These are phyloP conservation scores for Narthecium ossifragum DNA, from an alignment of 106 monocot genomes.

Conservation along the genomic window DNA sequence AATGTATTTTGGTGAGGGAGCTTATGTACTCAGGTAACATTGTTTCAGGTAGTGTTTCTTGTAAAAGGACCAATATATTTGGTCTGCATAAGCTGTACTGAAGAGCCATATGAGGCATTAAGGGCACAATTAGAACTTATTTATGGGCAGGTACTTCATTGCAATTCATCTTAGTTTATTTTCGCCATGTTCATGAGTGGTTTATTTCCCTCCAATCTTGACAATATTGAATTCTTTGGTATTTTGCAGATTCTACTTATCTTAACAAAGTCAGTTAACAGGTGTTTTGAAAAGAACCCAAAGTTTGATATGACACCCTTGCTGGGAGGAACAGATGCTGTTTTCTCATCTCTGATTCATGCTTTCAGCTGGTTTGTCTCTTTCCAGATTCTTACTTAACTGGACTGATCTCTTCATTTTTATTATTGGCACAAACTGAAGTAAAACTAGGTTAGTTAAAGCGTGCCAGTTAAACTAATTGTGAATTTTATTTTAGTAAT, in stretches of 20 bases:
- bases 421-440: too few relatives aligned
- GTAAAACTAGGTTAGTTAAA: too few relatives aligned
- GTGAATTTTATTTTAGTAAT: too few relatives aligned
- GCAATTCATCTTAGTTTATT: not conserved
- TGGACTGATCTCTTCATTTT: too few relatives aligned
- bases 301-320: constrained; percentile 97
- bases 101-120: constrained; percentile 81
- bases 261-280: constrained; percentile 87
- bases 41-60: constrained; percentile 80
- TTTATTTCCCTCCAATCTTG: not conserved
- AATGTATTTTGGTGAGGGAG: too few relatives aligned
- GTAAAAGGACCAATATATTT: constrained; percentile 99
- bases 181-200: not conserved
- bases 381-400: constrained; percentile 8
- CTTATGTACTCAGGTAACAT: too few relatives aligned
- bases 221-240: not conserved
- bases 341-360: constrained; percentile 91
- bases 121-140: constrained; percentile 84
- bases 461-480: too few relatives aligned
- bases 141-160: constrained; percentile 82
- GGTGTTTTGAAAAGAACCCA: constrained; percentile 96
- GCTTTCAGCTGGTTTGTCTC: constrained; percentile 80
- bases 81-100: constrained; percentile 94
- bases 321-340: constrained; percentile 90
- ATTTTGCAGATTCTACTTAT: constrained; percentile 83